These are phyloP conservation scores for Dichotomocladium elegans DNA, from an alignment of 371 early-diverging fungal species.

Conservation along the genomic window DNA sequence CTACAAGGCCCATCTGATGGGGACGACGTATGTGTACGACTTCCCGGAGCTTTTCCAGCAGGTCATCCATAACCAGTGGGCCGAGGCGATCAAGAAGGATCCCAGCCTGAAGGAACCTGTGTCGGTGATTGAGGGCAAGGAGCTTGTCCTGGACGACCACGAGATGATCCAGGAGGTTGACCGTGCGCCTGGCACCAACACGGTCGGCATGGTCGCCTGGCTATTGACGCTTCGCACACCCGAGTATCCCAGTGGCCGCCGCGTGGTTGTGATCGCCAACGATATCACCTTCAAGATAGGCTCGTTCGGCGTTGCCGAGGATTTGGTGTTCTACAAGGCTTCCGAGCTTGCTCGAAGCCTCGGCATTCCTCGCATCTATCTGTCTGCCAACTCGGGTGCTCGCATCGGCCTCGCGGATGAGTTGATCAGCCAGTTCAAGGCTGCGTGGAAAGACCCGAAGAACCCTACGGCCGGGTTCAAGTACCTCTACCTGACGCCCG, in stretches of 20 bases:
- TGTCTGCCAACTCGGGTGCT: conserved; percentile 99
- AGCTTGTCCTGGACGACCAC: conserved; percentile 86
- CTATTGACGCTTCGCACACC: conserved; percentile 87
- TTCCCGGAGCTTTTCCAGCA: conserved; percentile 95
- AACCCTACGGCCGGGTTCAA: conserved; percentile 86
- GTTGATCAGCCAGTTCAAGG: conserved; percentile 78
- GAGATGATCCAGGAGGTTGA: conserved; percentile 73
- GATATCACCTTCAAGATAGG: conserved; percentile 97
- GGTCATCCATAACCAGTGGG: conserved; percentile 75
- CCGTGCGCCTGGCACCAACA: conserved; percentile 89
- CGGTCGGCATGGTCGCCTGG: conserved; percentile 97
- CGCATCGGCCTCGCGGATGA: conserved; percentile 97
- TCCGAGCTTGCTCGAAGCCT: conserved; percentile 82
- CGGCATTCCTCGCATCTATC: conserved; percentile 93
- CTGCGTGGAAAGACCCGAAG: conserved; percentile 81
- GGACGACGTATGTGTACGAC: conserved; percentile 97
- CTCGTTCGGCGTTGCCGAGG: conserved; percentile 96
- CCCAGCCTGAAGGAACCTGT: conserved; percentile 60
- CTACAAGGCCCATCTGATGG: conserved; percentile 96
- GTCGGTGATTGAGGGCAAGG: conserved; percentile 73
- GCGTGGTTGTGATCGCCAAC: conserved; percentile 94
- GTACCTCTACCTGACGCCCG: conserved; percentile 87
- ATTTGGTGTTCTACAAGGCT: conserved; percentile 88
- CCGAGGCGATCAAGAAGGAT: conserved; percentile 56
- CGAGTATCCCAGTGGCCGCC: conserved; percentile 89